A percentile compares a stretch with the other conserved stretches of the same genome.
Evolutionary conservation across 495 filamentous ascomycete genomes (phyloP).

Genomic region (Coniosporium apollinis): DNA sequence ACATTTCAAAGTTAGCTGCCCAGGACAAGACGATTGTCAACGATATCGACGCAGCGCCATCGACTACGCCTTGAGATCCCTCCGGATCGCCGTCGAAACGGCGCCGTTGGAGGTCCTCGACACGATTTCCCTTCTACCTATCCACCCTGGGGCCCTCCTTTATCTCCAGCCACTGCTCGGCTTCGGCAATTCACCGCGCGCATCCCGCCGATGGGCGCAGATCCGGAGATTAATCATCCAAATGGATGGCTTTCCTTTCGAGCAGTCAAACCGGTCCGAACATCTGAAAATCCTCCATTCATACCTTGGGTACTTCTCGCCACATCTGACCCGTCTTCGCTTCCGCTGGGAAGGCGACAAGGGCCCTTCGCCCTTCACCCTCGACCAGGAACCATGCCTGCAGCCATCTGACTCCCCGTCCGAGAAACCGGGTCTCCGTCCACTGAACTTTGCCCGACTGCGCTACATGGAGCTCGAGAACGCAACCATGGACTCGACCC

Average conservation of each 20-base stretch:
- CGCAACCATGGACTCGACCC: slow-evolving; percentile 42
- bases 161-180: slow-evolving; percentile 52
- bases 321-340: slow-evolving; percentile 40
- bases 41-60: slow-evolving; percentile 56
- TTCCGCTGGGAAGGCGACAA: slow-evolving; percentile 57
- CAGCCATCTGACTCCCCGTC: slow-evolving; percentile 17
- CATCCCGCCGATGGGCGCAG: slow-evolving; percentile 49
- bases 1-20: slow-evolving; percentile 53
- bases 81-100: slow-evolving; percentile 60
- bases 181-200: slow-evolving; percentile 49
- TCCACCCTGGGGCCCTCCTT: slow-evolving; percentile 51
- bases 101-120: slow-evolving; percentile 39
- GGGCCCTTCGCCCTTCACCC: slow-evolving; percentile 48
- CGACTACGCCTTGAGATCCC: slow-evolving; percentile 66
- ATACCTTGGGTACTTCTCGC: slow-evolving; percentile 48
- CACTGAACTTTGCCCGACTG: slow-evolving; percentile 20
- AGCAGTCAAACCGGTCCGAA: slow-evolving; percentile 34
- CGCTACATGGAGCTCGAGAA: slow-evolving; percentile 50
- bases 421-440: slow-evolving; percentile 26
- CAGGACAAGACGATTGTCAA: slow-evolving; percentile 46
- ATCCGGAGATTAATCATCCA: slow-evolving; percentile 50
- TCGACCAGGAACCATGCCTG: slow-evolving; percentile 45
- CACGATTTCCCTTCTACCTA: slow-evolving; percentile 44
- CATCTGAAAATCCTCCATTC: slow-evolving; percentile 61
- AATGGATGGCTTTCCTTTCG: slow-evolving; percentile 44